Evolutionary conservation across 257 asterid species (phyloP), one percentile per base, ranked within the genome.

Genomic region (Gardenia jasminoides): DNA sequence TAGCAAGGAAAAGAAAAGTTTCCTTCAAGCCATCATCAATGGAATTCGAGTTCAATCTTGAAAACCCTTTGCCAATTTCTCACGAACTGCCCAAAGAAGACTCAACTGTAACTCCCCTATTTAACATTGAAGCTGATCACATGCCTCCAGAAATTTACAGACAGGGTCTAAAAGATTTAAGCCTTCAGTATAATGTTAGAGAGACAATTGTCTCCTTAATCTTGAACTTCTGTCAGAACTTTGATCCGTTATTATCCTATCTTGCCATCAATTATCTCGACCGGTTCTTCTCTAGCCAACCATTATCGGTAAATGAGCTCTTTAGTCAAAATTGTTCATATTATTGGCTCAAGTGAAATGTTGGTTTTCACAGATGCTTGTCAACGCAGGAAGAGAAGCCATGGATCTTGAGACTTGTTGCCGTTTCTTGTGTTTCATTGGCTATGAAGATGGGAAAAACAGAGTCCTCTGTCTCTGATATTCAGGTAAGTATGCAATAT

Each of bases 211-310:
- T 85, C 44, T 79, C 93, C 20, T 78, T 81, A 0, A 87, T 92
- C 78, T 26, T 76, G 47, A 33, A 70, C 20, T 77, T 80, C 10
- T 86, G 89, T 46, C 87, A 79, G 0, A 64, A 78, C 10, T 83
- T 82, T 74, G 94, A 85, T 65, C 88, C 82, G 0, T 88, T 82
- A 76, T 64, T 87, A 15, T 74, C 87, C 0, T 92, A 86, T 59
- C 97, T 91, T 67, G 91, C 94, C 41, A 72, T 89, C 30, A 92
- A 87, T 82, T 92, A 91, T 87, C 82, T 87, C 80, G 96, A 92
- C 78, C 96, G 97, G 43, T 89, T 91, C 83, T 90, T 89, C 65
- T 87, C 91, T n/a, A 52, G 75, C 54, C 90, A 83, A 52, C 74
- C 90, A 22, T 56, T 86, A 8, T 76, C 76, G 87, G 94, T 92